Conservation (phyloP, 768 basidiomycete genomes). For the Phylloporus sp. region DNA sequence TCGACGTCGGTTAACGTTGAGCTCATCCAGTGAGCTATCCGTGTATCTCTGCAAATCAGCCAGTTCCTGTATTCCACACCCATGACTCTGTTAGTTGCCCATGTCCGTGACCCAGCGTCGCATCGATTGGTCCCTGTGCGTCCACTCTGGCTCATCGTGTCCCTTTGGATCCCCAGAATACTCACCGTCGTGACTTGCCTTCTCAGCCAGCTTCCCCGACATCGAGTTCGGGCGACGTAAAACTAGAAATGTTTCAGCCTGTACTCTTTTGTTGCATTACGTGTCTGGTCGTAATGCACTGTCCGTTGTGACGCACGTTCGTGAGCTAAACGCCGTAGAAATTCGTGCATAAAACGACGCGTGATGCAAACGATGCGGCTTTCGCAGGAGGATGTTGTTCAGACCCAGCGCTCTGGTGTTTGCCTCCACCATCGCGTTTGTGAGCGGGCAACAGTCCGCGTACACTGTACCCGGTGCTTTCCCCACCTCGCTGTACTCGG, state of each 20-base stretch:
- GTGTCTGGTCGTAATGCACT: too few species aligned
- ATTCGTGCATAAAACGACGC: slow-evolving; percentile 12
- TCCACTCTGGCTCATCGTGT: slow-evolving; percentile 3
- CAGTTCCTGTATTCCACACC: slow-evolving; percentile 14
- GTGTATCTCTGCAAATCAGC: slow-evolving; percentile 14
- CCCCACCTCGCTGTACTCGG: slow-evolving; percentile 58
- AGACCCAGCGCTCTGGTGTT: slow-evolving; percentile 5
- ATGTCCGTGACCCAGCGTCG: background rate
- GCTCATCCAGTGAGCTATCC: slow-evolving; percentile 14
- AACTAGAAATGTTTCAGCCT: slow-evolving; percentile 10
- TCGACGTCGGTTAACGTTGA: slow-evolving; percentile 10
- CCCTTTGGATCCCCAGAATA: slow-evolving; percentile 7
- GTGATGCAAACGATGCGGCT: background rate
- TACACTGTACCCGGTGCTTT: slow-evolving; percentile 60
- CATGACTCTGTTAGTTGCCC: slow-evolving; percentile 1
- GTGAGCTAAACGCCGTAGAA: slow-evolving; percentile 10
- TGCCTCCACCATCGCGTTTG: slow-evolving; percentile 1
- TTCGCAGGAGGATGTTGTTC: slow-evolving; percentile 9
- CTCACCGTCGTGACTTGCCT: background rate
- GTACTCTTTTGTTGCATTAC: too few species aligned
- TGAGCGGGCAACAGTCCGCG: slow-evolving; percentile 12
- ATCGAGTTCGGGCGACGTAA: too few species aligned
- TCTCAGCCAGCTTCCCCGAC: too few species aligned
- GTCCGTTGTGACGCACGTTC: slow-evolving; percentile 21
- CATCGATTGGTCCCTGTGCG: slow-evolving; percentile 15